phyloP scores from a whole-genome alignment of 257 asterid genomes.

The Ehretia macrophylla region DNA sequence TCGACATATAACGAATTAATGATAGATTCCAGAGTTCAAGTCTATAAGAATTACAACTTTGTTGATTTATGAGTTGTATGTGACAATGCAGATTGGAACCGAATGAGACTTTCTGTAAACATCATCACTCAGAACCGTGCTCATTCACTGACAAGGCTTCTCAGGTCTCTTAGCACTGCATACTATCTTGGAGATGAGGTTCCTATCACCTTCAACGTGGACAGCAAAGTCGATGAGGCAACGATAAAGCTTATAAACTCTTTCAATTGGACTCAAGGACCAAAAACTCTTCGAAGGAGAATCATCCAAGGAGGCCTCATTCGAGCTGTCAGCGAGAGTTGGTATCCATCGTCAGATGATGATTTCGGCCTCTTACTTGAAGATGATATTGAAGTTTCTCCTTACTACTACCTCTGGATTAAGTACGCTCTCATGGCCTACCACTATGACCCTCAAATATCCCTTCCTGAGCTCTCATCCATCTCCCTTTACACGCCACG shows the following conservation, averaged over 20 bases:
- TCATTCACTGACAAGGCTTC: constrained; percentile 60
- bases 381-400: constrained; percentile 93
- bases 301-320: constrained; percentile 97
- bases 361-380: constrained; percentile 82
- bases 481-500: constrained; percentile 93
- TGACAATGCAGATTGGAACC: constrained; percentile 71
- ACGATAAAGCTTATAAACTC: constrained; percentile 63
- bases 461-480: constrained; percentile 80
- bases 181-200: constrained; percentile 81
- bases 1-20: too few species aligned
- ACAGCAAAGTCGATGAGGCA: constrained; percentile 73
- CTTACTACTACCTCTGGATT: constrained; percentile 88
- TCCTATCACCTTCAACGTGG: constrained; percentile 81
- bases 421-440: constrained; percentile 73
- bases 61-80: constrained; percentile 5
- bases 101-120: constrained; percentile 65
- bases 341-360: constrained; percentile 91
- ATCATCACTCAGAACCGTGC: constrained; percentile 83
- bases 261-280: constrained; percentile 85
- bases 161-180: constrained; percentile 70
- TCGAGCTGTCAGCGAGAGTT: constrained; percentile 88
- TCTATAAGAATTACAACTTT: too few species aligned
- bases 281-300: constrained; percentile 62
- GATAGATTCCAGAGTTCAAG: too few species aligned
- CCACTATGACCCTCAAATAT: constrained; percentile 83